Evolutionary conservation across 305 asterid genomes (phyloP), one percentile per base, ranked within the genome.

Genomic region (Salvia sclarea): DNA sequence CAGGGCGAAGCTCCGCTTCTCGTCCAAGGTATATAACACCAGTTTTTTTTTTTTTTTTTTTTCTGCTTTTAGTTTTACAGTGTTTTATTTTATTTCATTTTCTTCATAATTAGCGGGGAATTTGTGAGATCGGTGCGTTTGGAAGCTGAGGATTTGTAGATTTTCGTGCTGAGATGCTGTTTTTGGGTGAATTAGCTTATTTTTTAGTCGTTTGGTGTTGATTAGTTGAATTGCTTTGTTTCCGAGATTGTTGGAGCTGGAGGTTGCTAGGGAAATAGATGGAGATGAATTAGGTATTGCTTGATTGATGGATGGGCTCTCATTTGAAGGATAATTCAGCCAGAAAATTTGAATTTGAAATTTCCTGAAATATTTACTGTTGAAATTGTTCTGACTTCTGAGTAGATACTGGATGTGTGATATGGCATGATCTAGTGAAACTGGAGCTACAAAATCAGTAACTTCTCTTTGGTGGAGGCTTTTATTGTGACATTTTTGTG

Each of bases 1-100:
- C 25, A 80, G 76, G 81, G 88, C 92, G 38, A 84, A 80, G 78
- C 82, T 87, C 71, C 89, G 80, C 41, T 73, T 85, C 64, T 79
- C 73, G 41, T 82, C 81, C 66, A 85, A 89, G 96, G 95, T 87
- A 40, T 33, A 30, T n/a, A n/a, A n/a, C n/a, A 41, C 60, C 57
- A 21, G 2, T 12, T 24, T 10, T 57, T 20, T 1, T 25, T 45
- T 44, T 35, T 21, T 14, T 47, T 18, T 0, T 43, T 43, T 43
- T 5, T 43, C 14, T 18, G 17, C 22, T 50, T 38, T 20, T 18
- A 24, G 6, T 49, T n/a, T 49, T 40, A 1, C 60, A 9, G 18
- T 24, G 1, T 66, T 28, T 6, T 33, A 33, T 1, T 38, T 47
- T 11, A 20, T 7, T 57, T 69, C 12, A 38, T 40, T 45, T 70